These are phyloP conservation scores for Corchorus olitorius DNA, from an alignment of 345 rosid species.

Conservation along the genomic window DNA sequence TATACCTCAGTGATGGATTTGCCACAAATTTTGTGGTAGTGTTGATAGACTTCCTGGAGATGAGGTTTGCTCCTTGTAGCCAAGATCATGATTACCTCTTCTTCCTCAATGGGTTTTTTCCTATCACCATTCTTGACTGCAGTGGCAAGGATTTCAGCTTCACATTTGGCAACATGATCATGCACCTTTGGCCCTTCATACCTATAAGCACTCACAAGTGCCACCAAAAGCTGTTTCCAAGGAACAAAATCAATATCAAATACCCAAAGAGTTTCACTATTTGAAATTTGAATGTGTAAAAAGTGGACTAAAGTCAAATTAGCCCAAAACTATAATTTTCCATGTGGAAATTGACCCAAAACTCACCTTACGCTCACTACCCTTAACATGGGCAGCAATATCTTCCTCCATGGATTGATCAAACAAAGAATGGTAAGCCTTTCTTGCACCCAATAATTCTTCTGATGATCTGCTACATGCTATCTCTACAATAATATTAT, in stretches of 20 bases:
- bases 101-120: conserved; percentile 50
- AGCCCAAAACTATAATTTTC: not conserved
- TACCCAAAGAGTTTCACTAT: not conserved
- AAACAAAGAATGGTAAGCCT: conserved; percentile 89
- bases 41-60: conserved; percentile 50
- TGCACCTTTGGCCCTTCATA: conserved; percentile 73
- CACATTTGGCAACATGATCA: conserved; percentile 60
- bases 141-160: conserved; percentile 51
- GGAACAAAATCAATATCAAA: not conserved
- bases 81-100: conserved; percentile 68
- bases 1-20: conserved; percentile 49
- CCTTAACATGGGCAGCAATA: conserved; percentile 53
- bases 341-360: not conserved
- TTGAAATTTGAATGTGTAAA: not conserved
- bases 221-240: conserved; percentile 69
- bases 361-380: conserved; percentile 56
- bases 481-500: conserved; percentile 64
- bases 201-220: conserved; percentile 88
- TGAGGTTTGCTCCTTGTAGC: conserved; percentile 83
- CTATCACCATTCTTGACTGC: conserved; percentile 43
- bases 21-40: conserved; percentile 53
- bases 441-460: conserved; percentile 77
- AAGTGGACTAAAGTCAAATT: too few relatives aligned
- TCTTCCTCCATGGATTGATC: conserved; percentile 85
- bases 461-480: conserved; percentile 83